These are phyloP conservation scores for Penicillium manginii DNA, from an alignment of 495 filamentous ascomycete genomes.

Conservation along the genomic window DNA sequence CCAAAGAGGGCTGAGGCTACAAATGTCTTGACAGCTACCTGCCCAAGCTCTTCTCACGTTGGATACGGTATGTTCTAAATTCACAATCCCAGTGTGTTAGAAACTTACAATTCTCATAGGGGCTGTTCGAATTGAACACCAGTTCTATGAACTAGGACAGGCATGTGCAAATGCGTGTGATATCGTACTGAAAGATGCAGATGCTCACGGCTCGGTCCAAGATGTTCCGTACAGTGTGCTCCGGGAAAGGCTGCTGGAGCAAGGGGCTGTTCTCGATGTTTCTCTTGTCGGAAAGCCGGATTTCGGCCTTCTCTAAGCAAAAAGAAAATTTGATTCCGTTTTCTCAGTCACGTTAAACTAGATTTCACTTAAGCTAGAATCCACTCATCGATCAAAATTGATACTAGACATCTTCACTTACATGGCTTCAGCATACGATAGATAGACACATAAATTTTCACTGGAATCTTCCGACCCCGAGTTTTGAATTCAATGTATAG, in stretches of 20 bases:
- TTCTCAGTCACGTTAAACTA: too few relatives aligned
- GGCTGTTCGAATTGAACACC: constrained; percentile 6
- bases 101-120: neutral
- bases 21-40: constrained; percentile 8
- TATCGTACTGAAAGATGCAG: neutral
- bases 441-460: too few relatives aligned
- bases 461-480: too few relatives aligned
- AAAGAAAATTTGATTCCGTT: too few relatives aligned
- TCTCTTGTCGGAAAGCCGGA: constrained; percentile 2
- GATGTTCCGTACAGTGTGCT: constrained; percentile 2
- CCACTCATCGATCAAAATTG: too few relatives aligned
- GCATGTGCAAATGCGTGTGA: constrained; percentile 8
- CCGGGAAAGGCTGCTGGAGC: constrained; percentile 1
- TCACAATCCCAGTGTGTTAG: too few relatives aligned
- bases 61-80: constrained; percentile 1
- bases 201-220: neutral
- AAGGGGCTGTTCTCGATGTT: constrained; percentile 7
- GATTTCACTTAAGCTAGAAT: too few relatives aligned
- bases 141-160: constrained; percentile 10
- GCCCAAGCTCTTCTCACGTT: constrained; percentile 7
- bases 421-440: too few relatives aligned
- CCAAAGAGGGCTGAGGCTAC: neutral
- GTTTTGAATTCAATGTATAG: too few relatives aligned
- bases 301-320: neutral
- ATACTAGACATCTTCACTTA: too few relatives aligned